Base-by-base conservation (phyloP, 805 yeast species). In the Kluyveromyces dobzhanskii region DNA sequence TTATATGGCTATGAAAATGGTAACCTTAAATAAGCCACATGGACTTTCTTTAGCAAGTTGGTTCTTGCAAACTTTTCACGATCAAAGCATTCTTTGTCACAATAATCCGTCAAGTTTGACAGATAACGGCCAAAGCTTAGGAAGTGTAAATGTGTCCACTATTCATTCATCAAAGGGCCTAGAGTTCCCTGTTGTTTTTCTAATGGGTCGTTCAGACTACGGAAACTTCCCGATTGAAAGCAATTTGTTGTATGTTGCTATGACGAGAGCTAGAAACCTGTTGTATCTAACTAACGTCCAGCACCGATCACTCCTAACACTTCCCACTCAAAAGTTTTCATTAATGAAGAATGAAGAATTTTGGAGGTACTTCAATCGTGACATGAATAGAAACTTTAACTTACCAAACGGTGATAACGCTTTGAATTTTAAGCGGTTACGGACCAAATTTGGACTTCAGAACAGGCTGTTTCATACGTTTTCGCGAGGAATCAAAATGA, bases 81-180 rank as follows among this genome's bases (percentile, higher is more conserved):
- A 59, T 17, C 49, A 60, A 18, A 45, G 49, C 28, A 26, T 40
- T 4, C 21, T 39, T 13, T 40, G 33, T 8, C 48, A 48, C 29
- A 40, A 45, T n/a, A 26, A 32, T 23, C 17, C 2, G 21, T 16
- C 13, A 13, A 14, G 28, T 11, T 7, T 30, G 12, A 19, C n/a
- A 10, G 26, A 25, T 14, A 21, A 31, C 9, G 19, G 32, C 4
- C 30, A 26, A 2, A 42, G 32, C 13, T 25, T 35, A 9, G 52
- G 52, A 29, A 53, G 66, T 13, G 61, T 81, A 5, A 76, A 75
- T 37, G 47, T 81, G 1, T 76, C 86, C 0, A 83, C 90, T 0
- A 72, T 83, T 2, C 90, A 83, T 55, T 67, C 84, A 0, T 76
- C 88, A 1, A 83, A 83, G 48, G 90, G 92, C 0, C 55, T 80